Conservation (phyloP, 2,329 filamentous ascomycete species). For the Talaromyces albobiverticillius region DNA sequence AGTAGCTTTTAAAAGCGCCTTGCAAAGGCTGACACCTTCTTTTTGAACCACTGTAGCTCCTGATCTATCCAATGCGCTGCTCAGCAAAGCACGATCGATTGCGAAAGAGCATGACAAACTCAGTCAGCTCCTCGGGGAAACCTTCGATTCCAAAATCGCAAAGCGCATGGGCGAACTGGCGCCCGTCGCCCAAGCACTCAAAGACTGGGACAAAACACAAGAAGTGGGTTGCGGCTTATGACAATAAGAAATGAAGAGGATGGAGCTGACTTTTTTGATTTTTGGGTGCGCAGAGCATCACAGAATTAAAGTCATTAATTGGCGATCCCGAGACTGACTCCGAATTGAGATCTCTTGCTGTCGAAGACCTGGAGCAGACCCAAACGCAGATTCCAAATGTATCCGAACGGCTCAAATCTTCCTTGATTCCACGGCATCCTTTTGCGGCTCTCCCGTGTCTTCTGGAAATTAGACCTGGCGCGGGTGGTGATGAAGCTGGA, state of each 20-base stretch:
- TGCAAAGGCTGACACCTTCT: conserved; percentile 13
- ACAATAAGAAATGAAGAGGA: background rate
- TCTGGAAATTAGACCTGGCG: conserved; percentile 86
- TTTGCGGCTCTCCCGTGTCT: conserved; percentile 89
- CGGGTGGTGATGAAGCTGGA: conserved; percentile 85
- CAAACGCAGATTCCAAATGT: conserved; percentile 60
- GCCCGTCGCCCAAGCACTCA: conserved; percentile 50
- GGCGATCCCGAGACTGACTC: conserved; percentile 61
- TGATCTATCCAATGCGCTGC: conserved; percentile 53
- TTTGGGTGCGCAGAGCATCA: conserved; percentile 43
- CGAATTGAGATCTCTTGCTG: conserved; percentile 58
- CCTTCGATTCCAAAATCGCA: conserved; percentile 56
- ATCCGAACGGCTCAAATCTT: conserved; percentile 66
- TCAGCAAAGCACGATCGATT: conserved; percentile 55
- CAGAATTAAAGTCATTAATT: conserved; percentile 74
- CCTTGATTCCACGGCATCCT: conserved; percentile 81
- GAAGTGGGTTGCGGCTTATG: conserved; percentile 42
- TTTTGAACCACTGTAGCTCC: conserved; percentile 18
- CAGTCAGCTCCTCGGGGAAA: conserved; percentile 49
- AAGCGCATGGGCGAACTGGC: conserved; percentile 58
- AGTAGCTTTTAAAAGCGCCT: conserved; percentile 25
- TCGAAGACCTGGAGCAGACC: conserved; percentile 69
- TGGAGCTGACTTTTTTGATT: conserved; percentile 12
- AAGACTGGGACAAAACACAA: conserved; percentile 57
- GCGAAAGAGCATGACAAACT: conserved; percentile 56